Percentiles rank a stretch among this genome's conserved stretches.
Evolutionary conservation across 768 basidiomycete genomes (phyloP).

Genomic region (Psilocybe azurescens): DNA sequence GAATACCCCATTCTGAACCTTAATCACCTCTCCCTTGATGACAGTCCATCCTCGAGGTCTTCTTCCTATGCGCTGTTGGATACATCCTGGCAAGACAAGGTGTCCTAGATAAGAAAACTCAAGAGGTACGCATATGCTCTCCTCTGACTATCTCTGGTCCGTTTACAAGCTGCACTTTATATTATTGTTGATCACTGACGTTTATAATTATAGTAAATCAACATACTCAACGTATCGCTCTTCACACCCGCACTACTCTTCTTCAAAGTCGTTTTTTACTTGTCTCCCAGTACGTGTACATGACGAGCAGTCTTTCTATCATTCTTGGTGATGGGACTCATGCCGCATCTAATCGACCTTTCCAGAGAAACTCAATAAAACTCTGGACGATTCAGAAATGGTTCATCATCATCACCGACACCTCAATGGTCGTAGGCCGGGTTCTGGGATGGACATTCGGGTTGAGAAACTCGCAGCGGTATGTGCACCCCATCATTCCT

Average conservation of each 20-base stretch:
- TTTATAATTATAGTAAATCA: too few species aligned
- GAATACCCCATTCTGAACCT: too few species aligned
- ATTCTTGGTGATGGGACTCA: background rate
- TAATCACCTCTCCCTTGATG: slow-evolving; percentile 26
- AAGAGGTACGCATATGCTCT: slow-evolving; percentile 71
- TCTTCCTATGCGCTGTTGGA: slow-evolving; percentile 83
- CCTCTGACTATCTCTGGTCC: too few species aligned
- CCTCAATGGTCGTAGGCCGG: slow-evolving; percentile 75
- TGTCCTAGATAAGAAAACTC: slow-evolving; percentile 87
- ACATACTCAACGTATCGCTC: too few species aligned
- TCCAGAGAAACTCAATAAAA: slow-evolving; percentile 74
- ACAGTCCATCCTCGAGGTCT: slow-evolving; percentile 91
- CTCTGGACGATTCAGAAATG: slow-evolving; percentile 88
- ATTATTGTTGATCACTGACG: too few species aligned
- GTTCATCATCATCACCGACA: slow-evolving; percentile 75
- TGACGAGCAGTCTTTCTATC: background rate
- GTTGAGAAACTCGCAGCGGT: slow-evolving; percentile 81
- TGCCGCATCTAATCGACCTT: too few species aligned
- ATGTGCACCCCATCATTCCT: slow-evolving; percentile 22
- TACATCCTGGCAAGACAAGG: slow-evolving; percentile 80
- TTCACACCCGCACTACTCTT: too few species aligned
- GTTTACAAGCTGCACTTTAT: too few species aligned
- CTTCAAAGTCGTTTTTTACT: too few species aligned
- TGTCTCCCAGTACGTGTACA: too few species aligned
- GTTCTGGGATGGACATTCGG: slow-evolving; percentile 64